These are phyloP conservation scores for Leptomonas pyrrhocoris DNA, from an alignment of 208 protist genomes.

Conservation along the genomic window DNA sequence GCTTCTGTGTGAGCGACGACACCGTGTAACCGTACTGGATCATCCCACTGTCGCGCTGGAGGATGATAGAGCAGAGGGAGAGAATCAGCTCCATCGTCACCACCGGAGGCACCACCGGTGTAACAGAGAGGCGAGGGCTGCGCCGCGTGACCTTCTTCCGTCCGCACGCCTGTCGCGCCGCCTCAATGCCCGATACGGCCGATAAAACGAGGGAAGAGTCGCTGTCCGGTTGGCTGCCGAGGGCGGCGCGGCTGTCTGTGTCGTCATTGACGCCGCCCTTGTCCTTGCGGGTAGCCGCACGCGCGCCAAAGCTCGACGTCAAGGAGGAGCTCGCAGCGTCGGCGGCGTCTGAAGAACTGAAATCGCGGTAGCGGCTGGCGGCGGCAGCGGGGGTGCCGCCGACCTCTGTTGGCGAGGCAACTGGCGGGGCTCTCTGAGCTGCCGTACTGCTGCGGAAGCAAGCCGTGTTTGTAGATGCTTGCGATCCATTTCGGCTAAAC, in stretches of 20 bases:
- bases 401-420: conserved; percentile 9
- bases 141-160: conserved; percentile 14
- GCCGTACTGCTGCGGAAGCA: conserved; percentile 7
- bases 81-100: conserved; percentile 68
- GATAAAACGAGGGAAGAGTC: conserved; percentile 17
- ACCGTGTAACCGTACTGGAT: conserved; percentile 62
- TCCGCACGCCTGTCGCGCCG: not conserved
- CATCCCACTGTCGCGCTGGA: conserved; percentile 58
- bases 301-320: conserved; percentile 5
- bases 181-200: conserved; percentile 4
- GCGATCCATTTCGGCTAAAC: conserved; percentile 10
- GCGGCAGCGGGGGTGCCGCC: conserved; percentile 4
- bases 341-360: conserved; percentile 1
- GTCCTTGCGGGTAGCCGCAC: conserved; percentile 16
- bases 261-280: conserved; percentile 5
- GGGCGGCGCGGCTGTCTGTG: conserved; percentile 8
- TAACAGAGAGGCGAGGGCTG: conserved; percentile 14
- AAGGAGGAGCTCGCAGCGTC: not conserved
- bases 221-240: not conserved
- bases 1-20: conserved; percentile 53
- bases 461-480: conserved; percentile 21
- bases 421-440: conserved; percentile 5
- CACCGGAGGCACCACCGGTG: conserved; percentile 32
- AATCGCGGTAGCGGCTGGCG: conserved; percentile 9
- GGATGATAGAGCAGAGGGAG: conserved; percentile 52